Percentiles rank a stretch among this genome's conserved stretches.
These are phyloP conservation scores for Echria macrotheca DNA, from an alignment of 495 filamentous ascomycete genomes.

Conservation along the genomic window DNA sequence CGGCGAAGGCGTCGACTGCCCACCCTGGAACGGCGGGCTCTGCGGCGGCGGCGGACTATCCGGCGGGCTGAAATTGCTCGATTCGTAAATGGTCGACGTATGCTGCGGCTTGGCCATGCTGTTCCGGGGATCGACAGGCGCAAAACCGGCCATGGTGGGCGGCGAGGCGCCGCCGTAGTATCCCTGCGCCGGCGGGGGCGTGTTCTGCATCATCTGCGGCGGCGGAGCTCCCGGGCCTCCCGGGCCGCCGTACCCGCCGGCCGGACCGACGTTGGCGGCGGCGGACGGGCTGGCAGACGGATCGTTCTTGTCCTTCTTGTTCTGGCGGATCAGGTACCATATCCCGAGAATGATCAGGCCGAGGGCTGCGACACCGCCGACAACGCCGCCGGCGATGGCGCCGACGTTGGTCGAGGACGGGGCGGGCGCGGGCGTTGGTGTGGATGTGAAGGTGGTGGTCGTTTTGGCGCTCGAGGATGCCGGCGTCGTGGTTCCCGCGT, in stretches of 20 bases:
- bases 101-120: constrained; percentile 15
- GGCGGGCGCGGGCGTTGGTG: neutral
- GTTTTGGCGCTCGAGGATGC: neutral
- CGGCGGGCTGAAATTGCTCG: neutral
- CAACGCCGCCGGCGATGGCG: constrained; percentile 46
- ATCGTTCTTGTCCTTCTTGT: constrained; percentile 26
- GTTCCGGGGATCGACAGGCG: constrained; percentile 8
- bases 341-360: constrained; percentile 35
- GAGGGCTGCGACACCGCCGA: constrained; percentile 40
- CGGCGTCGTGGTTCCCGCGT: neutral
- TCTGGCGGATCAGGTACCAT: constrained; percentile 36
- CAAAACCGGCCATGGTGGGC: neutral
- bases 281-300: neutral
- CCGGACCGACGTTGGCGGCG: neutral
- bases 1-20: constrained; percentile 11
- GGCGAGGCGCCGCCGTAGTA: constrained; percentile 2
- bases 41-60: constrained; percentile 6
- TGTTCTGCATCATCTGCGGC: constrained; percentile 14
- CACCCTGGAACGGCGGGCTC: neutral
- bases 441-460: neutral
- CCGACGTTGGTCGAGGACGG: constrained; percentile 13
- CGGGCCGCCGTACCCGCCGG: neutral
- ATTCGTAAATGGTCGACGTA: neutral
- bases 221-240: constrained; percentile 2
- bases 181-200: neutral